phyloP scores from a whole-genome alignment of 352 stramenopile species.

The Blastocystis hominis region DNA sequence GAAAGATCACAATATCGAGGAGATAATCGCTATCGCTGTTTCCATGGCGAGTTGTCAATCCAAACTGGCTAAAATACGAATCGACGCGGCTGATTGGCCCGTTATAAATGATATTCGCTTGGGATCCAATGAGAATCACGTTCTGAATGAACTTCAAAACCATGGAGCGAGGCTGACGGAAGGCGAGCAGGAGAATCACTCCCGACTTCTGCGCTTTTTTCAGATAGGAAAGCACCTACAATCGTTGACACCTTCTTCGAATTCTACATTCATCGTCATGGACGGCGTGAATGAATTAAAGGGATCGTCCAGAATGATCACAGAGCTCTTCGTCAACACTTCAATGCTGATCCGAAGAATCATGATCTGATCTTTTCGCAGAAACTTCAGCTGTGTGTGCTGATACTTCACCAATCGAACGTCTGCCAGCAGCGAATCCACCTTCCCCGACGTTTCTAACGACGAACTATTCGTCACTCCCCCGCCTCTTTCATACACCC shows the following conservation, averaged over 20 bases:
- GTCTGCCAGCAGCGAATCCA: not conserved
- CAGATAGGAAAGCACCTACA: conserved; percentile 24
- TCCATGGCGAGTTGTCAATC: not conserved
- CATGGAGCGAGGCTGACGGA: conserved; percentile 15
- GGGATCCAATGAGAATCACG: conserved; percentile 12
- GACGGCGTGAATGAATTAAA: conserved; percentile 35
- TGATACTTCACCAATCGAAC: not conserved
- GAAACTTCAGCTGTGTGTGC: not conserved
- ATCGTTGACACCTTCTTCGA: not conserved
- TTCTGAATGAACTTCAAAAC: conserved; percentile 34
- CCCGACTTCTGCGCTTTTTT: conserved; percentile 19
- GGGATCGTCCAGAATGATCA: conserved; percentile 35
- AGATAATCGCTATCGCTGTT: conserved; percentile 55
- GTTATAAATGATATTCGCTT: conserved; percentile 38
- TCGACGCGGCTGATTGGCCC: not conserved
- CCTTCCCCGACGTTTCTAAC: not conserved
- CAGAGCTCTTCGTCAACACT: not conserved
- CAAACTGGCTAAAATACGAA: conserved; percentile 44
- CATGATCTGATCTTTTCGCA: conserved; percentile 28
- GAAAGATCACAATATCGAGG: not conserved
- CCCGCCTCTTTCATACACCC: not conserved
- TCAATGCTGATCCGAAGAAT: conserved; percentile 37
- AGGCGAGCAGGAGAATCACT: conserved; percentile 24
- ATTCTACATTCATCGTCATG: conserved; percentile 41
- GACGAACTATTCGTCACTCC: not conserved